Base-by-base conservation (phyloP, 2,329 filamentous ascomycete genomes). In the Microascus cirrosus region DNA sequence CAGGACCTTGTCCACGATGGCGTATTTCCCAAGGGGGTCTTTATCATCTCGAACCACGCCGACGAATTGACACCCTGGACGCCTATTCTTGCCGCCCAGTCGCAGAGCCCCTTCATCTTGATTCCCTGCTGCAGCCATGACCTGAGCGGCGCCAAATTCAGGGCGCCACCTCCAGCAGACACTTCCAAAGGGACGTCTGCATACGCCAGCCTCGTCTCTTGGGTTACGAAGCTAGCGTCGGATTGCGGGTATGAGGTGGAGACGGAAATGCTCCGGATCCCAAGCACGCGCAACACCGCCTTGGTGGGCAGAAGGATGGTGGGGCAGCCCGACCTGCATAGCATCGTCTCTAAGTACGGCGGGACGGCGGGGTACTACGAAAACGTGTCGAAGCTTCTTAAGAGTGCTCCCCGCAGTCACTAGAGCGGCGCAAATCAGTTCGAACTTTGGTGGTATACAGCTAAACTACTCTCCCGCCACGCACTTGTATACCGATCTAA, bases 51-150 rank as follows among this genome's bases (percentile, higher is more conserved):
- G 54, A 99, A 99, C 67, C 94, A 99, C 69, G 93, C 93, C 12
- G 94, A 99, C 68, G 92, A 99, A 72, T 80, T 99, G 15, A 99
- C 94, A 0, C 84, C 90, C 0, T 99, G 94, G 94, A 97, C 94
- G 0, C 94, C 94, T 0, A 80, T 97, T 20, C 81, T 99, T 48
- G 92, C 90, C 1, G 82, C 83, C 7, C 74, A 90, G 1, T 91
- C 87, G 0, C 73, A 81, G 2, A 87, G 87, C 12, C 87, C 91
- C 0, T 99, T 96, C 70, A 83, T 99, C 61, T 88, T 89, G 64
- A 96, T 99, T 52, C 94, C 94, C 1, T 99, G 94, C 74, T 99
- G 94, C 74, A 95, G 90, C 62, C 91, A 97, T 73, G 81, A 87
- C 59, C 82, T 99, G 2, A 83, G 85, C 0, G 94, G 94, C 1